Conservation (phyloP, 2,329 filamentous ascomycete species). For the Colletotrichum simmondsii region DNA sequence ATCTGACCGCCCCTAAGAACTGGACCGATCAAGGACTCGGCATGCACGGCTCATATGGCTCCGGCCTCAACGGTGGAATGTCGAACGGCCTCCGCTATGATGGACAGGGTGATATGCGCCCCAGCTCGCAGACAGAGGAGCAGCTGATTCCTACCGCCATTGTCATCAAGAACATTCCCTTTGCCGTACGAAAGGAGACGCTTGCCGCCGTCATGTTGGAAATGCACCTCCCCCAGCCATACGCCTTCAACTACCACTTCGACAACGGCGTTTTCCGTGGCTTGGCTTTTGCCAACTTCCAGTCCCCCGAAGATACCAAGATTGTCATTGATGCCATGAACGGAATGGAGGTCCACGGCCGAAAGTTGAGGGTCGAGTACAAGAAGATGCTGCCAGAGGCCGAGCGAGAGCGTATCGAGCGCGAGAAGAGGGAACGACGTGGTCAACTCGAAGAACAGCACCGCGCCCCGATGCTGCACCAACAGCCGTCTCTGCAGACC, state of each 20-base stretch:
- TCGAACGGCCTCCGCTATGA: slow-evolving; percentile 55
- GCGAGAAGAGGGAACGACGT: slow-evolving; percentile 94
- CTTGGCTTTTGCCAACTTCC: slow-evolving; percentile 97
- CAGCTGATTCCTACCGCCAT: slow-evolving; percentile 98
- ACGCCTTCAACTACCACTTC: slow-evolving; percentile 99
- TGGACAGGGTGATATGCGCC: slow-evolving; percentile 45
- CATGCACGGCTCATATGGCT: slow-evolving; percentile 52
- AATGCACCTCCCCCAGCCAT: slow-evolving; percentile 91
- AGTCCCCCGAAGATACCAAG: slow-evolving; percentile 92
- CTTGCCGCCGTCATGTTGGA: slow-evolving; percentile 94
- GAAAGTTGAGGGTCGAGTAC: slow-evolving; percentile 96
- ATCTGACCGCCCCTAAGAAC: slow-evolving; percentile 47
- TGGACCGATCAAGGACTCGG: slow-evolving; percentile 63
- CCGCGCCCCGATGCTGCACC: slow-evolving; percentile 80
- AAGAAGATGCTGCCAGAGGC: slow-evolving; percentile 99
- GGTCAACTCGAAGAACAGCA: slow-evolving; percentile 98
- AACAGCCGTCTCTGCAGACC: slow-evolving; percentile 88
- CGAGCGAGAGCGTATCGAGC: slow-evolving; percentile 94
- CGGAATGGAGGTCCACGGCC: slow-evolving; percentile 92
- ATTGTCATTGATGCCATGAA: slow-evolving; percentile 95
- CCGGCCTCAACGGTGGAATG: slow-evolving; percentile 41
- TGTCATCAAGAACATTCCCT: slow-evolving; percentile 99
- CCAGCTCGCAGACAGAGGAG: slow-evolving; percentile 66
- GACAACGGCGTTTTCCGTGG: slow-evolving; percentile 97
- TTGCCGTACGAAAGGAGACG: slow-evolving; percentile 97